These are phyloP conservation scores for Orychophragmus violaceus DNA, from an alignment of 345 rosid genomes.

Conservation along the genomic window DNA sequence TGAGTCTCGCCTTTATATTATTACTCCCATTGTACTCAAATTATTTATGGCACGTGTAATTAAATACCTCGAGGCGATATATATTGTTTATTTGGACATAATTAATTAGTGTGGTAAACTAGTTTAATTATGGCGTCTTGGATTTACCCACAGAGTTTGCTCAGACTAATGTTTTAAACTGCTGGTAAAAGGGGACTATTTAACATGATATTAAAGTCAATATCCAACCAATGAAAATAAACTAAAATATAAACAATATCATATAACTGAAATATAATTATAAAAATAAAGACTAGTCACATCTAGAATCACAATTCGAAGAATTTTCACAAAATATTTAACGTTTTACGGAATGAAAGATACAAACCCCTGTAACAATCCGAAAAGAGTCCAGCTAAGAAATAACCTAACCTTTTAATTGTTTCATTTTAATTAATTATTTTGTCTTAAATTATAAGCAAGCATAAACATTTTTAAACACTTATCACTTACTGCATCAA, in stretches of 20 bases:
- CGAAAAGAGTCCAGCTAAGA: no score
- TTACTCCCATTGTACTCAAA: not conserved
- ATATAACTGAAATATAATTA: no score
- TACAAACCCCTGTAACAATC: no score
- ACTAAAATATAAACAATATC: no score
- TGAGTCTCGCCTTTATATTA: constrained; percentile 22
- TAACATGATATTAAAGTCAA: no score
- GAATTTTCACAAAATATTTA: no score
- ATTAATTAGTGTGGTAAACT: not conserved
- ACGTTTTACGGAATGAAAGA: no score
- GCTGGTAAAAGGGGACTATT: not conserved
- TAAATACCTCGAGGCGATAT: not conserved
- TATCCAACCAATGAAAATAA: no score
- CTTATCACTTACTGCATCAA: not conserved
- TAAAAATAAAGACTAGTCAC: no score
- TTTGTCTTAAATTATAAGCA: not conserved
- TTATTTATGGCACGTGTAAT: constrained; percentile 13
- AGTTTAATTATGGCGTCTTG: not conserved
- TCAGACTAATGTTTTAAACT: not conserved
- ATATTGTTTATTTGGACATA: not conserved
- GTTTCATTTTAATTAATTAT: not conserved
- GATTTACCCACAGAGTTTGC: not conserved
- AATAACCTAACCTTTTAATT: not conserved
- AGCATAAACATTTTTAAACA: not conserved
- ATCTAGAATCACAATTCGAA: no score